phyloP scores from a whole-genome alignment of 1,139 yeast species.

The Candida mesenterica region DNA sequence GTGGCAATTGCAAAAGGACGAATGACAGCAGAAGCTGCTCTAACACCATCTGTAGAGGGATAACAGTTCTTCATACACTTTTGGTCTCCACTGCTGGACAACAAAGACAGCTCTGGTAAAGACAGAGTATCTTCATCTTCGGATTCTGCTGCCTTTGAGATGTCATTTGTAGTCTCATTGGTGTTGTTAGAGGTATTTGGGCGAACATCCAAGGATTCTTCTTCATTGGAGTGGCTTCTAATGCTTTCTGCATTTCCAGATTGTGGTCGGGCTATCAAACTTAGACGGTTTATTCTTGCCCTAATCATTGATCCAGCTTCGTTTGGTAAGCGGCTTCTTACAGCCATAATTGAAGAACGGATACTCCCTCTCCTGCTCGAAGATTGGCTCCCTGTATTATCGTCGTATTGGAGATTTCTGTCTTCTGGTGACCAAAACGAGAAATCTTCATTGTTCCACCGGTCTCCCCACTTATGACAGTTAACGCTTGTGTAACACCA shows the following conservation, averaged over 20 bases:
- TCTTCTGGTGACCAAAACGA: slow-evolving; percentile 82
- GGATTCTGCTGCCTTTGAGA: slow-evolving; percentile 5
- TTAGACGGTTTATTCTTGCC: slow-evolving; percentile 8
- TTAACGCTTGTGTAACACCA: slow-evolving; percentile 84
- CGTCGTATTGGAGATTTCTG: slow-evolving; percentile 13
- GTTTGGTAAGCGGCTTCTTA: slow-evolving; percentile 8
- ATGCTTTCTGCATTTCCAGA: not conserved
- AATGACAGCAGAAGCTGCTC: slow-evolving; percentile 68
- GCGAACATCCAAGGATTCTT: no score
- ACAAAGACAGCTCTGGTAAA: slow-evolving; percentile 9
- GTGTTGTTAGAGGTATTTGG: not conserved
- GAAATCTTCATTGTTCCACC: slow-evolving; percentile 92
- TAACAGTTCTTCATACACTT: slow-evolving; percentile 25
- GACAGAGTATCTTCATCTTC: slow-evolving; percentile 11
- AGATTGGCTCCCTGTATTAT: slow-evolving; percentile 9
- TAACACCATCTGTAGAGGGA: slow-evolving; percentile 56
- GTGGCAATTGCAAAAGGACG: slow-evolving; percentile 70
- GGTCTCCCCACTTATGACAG: slow-evolving; percentile 80
- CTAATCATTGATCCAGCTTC: slow-evolving; percentile 9
- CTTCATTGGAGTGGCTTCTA: not conserved
- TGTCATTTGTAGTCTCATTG: no score
- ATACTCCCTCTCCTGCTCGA: slow-evolving; percentile 13
- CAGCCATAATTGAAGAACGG: slow-evolving; percentile 4
- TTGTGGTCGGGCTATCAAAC: not conserved
- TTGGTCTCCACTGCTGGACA: slow-evolving; percentile 22